These are phyloP conservation scores for Pholiota microspora DNA, from an alignment of 768 basidiomycete species.

Conservation along the genomic window DNA sequence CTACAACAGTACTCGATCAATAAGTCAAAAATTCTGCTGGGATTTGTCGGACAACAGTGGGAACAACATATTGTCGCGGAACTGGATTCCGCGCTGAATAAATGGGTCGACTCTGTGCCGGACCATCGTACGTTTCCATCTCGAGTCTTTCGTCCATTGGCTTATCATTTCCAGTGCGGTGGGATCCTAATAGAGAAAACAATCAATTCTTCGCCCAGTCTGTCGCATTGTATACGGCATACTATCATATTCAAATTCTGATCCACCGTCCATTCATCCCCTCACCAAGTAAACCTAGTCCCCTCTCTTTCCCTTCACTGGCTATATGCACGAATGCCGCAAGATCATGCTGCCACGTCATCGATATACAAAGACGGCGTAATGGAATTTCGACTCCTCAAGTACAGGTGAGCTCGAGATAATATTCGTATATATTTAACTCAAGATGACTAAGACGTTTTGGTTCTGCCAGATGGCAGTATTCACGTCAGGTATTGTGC, in stretches of 20 bases:
- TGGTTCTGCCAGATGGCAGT: conserved; percentile 30
- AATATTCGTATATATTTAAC: not conserved
- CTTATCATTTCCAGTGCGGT: too few relatives aligned
- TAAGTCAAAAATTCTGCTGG: conserved; percentile 63
- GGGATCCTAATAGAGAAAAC: conserved; percentile 49
- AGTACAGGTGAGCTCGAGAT: conserved; percentile 29
- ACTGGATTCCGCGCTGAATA: conserved; percentile 68
- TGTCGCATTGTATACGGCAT: conserved; percentile 46
- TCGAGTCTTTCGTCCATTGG: too few relatives aligned
- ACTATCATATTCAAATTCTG: conserved; percentile 66
- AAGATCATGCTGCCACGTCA: conserved; percentile 75
- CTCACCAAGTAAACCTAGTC: conserved; percentile 45
- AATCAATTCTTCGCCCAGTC: conserved; percentile 56
- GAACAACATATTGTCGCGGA: conserved; percentile 69
- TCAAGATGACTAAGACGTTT: not conserved
- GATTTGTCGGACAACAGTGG: conserved; percentile 62
- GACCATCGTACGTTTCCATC: conserved; percentile 45
- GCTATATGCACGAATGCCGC: conserved; percentile 82
- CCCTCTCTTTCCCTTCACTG: conserved; percentile 59
- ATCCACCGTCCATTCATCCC: conserved; percentile 81
- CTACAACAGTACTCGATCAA: conserved; percentile 94
- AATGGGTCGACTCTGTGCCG: conserved; percentile 69
- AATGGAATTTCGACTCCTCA: conserved; percentile 28
- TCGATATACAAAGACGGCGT: conserved; percentile 54
- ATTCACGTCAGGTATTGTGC: conserved; percentile 51